These are phyloP conservation scores for Xylariales sp. DNA, from an alignment of 2,329 filamentous ascomycete species.

Conservation along the genomic window DNA sequence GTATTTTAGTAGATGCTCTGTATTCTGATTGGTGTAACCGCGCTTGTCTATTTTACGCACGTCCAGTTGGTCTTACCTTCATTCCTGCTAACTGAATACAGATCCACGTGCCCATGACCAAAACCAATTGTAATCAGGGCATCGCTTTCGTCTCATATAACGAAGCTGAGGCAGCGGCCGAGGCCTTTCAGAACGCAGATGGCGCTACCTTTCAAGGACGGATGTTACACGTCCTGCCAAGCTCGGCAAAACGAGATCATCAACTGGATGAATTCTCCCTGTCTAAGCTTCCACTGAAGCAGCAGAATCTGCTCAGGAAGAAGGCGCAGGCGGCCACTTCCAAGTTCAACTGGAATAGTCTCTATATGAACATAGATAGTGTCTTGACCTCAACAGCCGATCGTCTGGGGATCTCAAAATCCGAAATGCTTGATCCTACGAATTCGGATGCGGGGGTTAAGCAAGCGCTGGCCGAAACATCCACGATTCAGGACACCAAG, in stretches of 20 bases:
- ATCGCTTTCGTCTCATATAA: slow-evolving; percentile 83
- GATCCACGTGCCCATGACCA: slow-evolving; percentile 84
- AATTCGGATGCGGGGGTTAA: slow-evolving; percentile 92
- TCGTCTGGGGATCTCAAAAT: slow-evolving; percentile 84
- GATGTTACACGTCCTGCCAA: slow-evolving; percentile 84
- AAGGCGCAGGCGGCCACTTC: slow-evolving; percentile 75
- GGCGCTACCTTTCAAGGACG: slow-evolving; percentile 88
- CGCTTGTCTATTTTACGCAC: too few relatives aligned
- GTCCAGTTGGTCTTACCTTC: slow-evolving; percentile 14
- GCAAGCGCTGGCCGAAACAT: slow-evolving; percentile 94
- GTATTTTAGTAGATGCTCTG: slow-evolving; percentile 99
- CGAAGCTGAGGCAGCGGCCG: slow-evolving; percentile 66
- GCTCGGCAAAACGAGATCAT: slow-evolving; percentile 73
- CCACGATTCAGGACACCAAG: slow-evolving; percentile 94
- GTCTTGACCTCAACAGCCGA: slow-evolving; percentile 86
- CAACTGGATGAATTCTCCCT: slow-evolving; percentile 84
- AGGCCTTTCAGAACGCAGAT: slow-evolving; percentile 76
- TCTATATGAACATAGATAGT: slow-evolving; percentile 98
- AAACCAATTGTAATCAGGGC: slow-evolving; percentile 67
- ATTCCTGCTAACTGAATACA: slow-evolving; percentile 35
- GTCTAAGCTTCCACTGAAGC: slow-evolving; percentile 88
- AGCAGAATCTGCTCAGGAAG: slow-evolving; percentile 85
- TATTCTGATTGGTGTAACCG: slow-evolving; percentile 58
- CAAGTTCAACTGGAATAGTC: slow-evolving; percentile 96
- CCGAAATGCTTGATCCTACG: slow-evolving; percentile 90